Evolutionary conservation across 805 yeast genomes (phyloP), one percentile per base, ranked within the genome.

Genomic region (Candida rishiriensis): DNA sequence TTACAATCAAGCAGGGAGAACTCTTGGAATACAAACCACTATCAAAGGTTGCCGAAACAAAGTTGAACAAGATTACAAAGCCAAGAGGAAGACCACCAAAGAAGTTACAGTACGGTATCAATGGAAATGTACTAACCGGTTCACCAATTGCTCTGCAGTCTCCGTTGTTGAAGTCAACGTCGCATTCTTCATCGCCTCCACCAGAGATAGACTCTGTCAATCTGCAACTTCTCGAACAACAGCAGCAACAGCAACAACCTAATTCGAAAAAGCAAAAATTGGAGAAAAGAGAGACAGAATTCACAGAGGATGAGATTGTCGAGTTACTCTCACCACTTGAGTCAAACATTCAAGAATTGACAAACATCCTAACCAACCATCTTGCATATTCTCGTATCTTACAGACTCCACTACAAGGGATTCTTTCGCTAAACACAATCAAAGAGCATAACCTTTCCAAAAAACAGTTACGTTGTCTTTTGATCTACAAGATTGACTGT

Each of bases 371-470:
- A 39, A 75, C 81, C 38, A 93, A 93, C 59, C 93, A 88, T 62
- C 71, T 91, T 46, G 97, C 98, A 13, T 93, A 86, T 65, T 86
- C 97, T 4, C 76, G 96, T 46, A 73, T 88, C 17, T 78, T 89
- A 18, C 90, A 93, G 34, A 87, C 95, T 0, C 97, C 98, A 6
- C 71, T 91, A n/a, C 74, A 85, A 8, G 75, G 75, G 36, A 68
- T 91, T 44, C 34, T 49, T 12, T 78, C 74, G 40, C 70, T 77
- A n/a, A 81, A 87, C 18, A 78, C 81, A 58, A 76, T 76, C 1
- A 69, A 67, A 8, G 77, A 83, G 3, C 68, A 76, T 6, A 61
- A 65, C 6, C 57, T 84, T 36, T 54, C 74, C 4, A 66, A 68
- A 42, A 57, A 63, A 26, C 78, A 77, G 55, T 52, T 78, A 14